Evolutionary conservation across 2,329 filamentous ascomycete genomes (phyloP).

Genomic region (Botrytis galanthina): DNA sequence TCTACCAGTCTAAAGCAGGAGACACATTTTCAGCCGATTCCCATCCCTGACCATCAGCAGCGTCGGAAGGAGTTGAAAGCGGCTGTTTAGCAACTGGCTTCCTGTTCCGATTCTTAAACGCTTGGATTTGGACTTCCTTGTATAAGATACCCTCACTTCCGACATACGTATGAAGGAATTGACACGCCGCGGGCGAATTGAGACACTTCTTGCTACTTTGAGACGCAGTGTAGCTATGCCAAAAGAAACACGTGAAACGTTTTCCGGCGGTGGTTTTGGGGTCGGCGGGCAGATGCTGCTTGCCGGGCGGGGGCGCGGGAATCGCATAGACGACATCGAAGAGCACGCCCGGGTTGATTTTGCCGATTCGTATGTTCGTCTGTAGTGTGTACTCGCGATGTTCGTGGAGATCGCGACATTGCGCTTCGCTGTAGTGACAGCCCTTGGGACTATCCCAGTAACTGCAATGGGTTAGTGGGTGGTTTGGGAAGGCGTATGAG

Average conservation of each 20-base stretch:
- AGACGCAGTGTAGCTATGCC: not conserved
- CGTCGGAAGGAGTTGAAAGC: not conserved
- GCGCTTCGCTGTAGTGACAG: slow-evolving; percentile 33
- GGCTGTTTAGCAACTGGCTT: not conserved
- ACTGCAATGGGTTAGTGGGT: slow-evolving; percentile 18
- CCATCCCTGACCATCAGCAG: not conserved
- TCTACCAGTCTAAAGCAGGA: not conserved
- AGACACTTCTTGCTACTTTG: not conserved
- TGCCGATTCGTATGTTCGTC: slow-evolving; percentile 29
- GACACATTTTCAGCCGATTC: not conserved
- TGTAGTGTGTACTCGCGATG: slow-evolving; percentile 9
- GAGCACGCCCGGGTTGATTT: slow-evolving; percentile 25
- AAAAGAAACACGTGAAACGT: slow-evolving; percentile 19
- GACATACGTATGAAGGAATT: slow-evolving; percentile 26
- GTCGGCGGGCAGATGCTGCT: not conserved
- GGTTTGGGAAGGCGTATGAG: not conserved
- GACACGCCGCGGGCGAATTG: slow-evolving; percentile 20
- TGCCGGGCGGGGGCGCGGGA: not conserved
- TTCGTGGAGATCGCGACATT: slow-evolving; percentile 34
- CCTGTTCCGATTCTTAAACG: not conserved
- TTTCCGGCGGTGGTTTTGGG: slow-evolving; percentile 1
- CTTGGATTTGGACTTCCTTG: not conserved
- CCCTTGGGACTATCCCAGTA: slow-evolving; percentile 25
- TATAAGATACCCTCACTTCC: slow-evolving; percentile 1
- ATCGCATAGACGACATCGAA: slow-evolving; percentile 6